These are phyloP conservation scores for Lachancea fermentati DNA, from an alignment of 805 yeast species.

Conservation along the genomic window DNA sequence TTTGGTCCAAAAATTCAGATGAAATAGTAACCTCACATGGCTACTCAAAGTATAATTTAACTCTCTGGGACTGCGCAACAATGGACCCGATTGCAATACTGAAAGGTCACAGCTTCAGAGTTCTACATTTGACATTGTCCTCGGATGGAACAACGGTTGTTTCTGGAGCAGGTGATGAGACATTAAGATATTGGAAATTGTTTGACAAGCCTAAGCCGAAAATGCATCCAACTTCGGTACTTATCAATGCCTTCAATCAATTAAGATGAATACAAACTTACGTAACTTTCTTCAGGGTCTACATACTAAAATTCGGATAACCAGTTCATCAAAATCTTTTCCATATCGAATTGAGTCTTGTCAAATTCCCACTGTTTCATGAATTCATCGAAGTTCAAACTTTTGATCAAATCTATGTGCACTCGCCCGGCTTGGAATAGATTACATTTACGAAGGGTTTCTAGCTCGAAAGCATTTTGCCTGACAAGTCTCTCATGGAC, in stretches of 20 bases:
- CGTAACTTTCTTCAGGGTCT: background rate
- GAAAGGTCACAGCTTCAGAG: slow-evolving; percentile 92
- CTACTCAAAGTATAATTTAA: slow-evolving; percentile 81
- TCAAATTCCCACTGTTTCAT: slow-evolving; percentile 17
- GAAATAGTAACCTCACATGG: slow-evolving; percentile 96
- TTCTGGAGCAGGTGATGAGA: slow-evolving; percentile 98
- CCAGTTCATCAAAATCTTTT: slow-evolving; percentile 22
- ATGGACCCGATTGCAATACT: slow-evolving; percentile 89
- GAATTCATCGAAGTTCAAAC: slow-evolving; percentile 18
- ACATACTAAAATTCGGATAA: slow-evolving; percentile 14
- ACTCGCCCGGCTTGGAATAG: slow-evolving; percentile 15
- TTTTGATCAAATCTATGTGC: slow-evolving; percentile 11
- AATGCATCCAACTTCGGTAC: slow-evolving; percentile 53
- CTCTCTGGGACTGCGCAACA: slow-evolving; percentile 89
- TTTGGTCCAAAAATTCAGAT: slow-evolving; percentile 88
- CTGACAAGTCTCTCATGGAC: slow-evolving; percentile 4
- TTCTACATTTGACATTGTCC: slow-evolving; percentile 78
- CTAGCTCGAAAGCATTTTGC: slow-evolving; percentile 1
- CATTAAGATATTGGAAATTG: slow-evolving; percentile 90
- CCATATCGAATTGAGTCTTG: slow-evolving; percentile 13
- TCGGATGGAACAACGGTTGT: slow-evolving; percentile 97
- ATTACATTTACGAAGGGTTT: slow-evolving; percentile 7
- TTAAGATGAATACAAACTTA: slow-evolving; percentile 41
- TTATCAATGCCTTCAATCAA: slow-evolving; percentile 71
- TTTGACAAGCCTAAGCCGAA: slow-evolving; percentile 70